Evolutionary conservation across 2,329 filamentous ascomycete genomes (phyloP).

Genomic region (Cadophora sp.): DNA sequence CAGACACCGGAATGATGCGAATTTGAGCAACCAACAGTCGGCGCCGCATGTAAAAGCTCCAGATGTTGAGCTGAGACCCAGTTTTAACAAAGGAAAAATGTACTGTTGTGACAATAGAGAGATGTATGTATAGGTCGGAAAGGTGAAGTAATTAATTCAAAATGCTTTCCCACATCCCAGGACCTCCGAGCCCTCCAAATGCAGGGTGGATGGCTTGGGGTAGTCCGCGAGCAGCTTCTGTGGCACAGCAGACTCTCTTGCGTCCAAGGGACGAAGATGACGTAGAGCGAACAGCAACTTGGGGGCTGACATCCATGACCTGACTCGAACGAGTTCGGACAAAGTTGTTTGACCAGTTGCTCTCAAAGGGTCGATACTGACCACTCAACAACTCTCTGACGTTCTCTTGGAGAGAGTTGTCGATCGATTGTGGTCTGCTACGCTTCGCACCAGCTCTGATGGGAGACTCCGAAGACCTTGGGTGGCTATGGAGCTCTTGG

Average conservation of each 20-base stretch:
- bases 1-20: conserved; percentile 18
- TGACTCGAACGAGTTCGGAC: conserved; percentile 44
- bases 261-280: conserved; percentile 54
- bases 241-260: conserved; percentile 72
- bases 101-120: conserved; percentile 32
- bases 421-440: conserved; percentile 63
- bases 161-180: conserved; percentile 72
- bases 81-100: conserved; percentile 28
- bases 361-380: conserved; percentile 37
- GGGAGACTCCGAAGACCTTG: conserved; percentile 49
- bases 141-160: conserved; percentile 54
- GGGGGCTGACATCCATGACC: conserved; percentile 48
- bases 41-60: conserved; percentile 17
- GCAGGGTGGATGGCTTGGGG: conserved; percentile 57
- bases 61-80: conserved; percentile 17
- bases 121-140: conserved; percentile 44
- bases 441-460: conserved; percentile 59
- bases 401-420: conserved; percentile 68
- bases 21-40: conserved; percentile 16
- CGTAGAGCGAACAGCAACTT: conserved; percentile 52
- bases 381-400: conserved; percentile 66
- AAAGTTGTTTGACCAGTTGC: conserved; percentile 39
- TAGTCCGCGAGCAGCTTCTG: conserved; percentile 60
- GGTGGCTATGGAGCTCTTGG: conserved; percentile 65
- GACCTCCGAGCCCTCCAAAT: conserved; percentile 58